Evolutionary conservation across 2,329 filamentous ascomycete genomes (phyloP), one percentile per base, ranked within the genome.

Genomic region (Xylariomycetidae sp.): DNA sequence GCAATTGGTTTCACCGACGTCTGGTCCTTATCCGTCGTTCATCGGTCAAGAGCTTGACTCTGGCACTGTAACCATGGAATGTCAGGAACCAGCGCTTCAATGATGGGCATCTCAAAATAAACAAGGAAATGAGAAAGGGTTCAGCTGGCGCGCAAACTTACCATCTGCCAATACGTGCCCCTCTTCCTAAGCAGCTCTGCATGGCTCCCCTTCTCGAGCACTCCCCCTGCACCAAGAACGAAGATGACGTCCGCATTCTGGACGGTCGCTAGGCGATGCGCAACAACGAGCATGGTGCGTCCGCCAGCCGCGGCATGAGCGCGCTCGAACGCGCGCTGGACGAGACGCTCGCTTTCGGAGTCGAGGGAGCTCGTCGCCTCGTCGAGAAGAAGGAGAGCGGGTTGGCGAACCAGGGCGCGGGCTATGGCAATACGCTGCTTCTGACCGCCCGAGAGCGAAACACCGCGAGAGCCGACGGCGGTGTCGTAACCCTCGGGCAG

Each of bases 181-280:
- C 54, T 66, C 57, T 63, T 61, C 53, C 57, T 65, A 39, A 76
- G 40, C 38, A 77, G 46, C 47, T 76, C 73, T 2, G 38, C 37
- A 39, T 77, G 72, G 13, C 50, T 74, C 9, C 72, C 73, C 50
- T 68, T 59, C 53, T 76, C 73, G 9, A 76, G 49, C 26, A 76
- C 60, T 44, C 65, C 71, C 16, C 80, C 76, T 39, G 79, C 70
- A 9, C 82, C 82, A 29, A 92, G 74, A 0, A 90, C 83, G 47
- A 85, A 86, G 25, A 89, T 89, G n/a, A 79, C 64, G 54, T 90
- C 79, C 1, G 84, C 82, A 46, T 88, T 82, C 56, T 85, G 83
- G 14, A 89, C 78, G 10, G 82, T 90, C 0, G 80, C 80, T 30
- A 90, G 64, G 10, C 85, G 68, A 54, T 90, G 85, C 1, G 85